phyloP scores from a whole-genome alignment of 2,329 filamentous ascomycete genomes.

The Beauveria scarabaeidicola region DNA sequence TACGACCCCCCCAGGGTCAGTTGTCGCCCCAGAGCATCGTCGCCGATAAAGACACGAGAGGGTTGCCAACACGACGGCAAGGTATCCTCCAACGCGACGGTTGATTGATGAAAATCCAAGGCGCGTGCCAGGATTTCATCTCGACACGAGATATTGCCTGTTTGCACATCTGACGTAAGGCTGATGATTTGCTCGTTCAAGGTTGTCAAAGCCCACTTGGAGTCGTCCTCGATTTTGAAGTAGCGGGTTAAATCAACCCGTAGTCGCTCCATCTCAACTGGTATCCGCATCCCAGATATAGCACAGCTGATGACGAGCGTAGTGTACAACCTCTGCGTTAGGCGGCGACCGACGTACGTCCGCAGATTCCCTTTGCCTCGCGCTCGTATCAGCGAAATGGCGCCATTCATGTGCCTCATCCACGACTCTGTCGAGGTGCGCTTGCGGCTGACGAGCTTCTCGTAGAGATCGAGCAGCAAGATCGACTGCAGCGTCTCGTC shows the following conservation, averaged over 20 bases:
- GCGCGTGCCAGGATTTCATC: not conserved
- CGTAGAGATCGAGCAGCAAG: constrained; percentile 20
- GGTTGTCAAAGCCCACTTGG: constrained; percentile 16
- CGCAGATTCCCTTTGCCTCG: constrained; percentile 11
- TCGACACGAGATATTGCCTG: constrained; percentile 7
- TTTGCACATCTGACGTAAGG: constrained; percentile 13
- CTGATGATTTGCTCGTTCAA: constrained; percentile 14
- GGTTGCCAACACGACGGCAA: constrained; percentile 13
- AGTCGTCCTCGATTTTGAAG: constrained; percentile 10
- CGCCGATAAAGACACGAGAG: not conserved
- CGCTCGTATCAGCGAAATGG: constrained; percentile 14
- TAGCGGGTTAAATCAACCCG: constrained; percentile 5
- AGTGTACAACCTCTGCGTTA: constrained; percentile 12
- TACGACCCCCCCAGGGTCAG: constrained; percentile 14
- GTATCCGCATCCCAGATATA: constrained; percentile 12
- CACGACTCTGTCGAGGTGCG: constrained; percentile 9
- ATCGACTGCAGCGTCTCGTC: constrained; percentile 18
- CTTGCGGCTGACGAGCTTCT: constrained; percentile 18
- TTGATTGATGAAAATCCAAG: not conserved
- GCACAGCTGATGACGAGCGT: constrained; percentile 12
- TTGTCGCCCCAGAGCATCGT: not conserved
- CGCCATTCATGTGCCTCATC: constrained; percentile 18
- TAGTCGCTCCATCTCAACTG: constrained; percentile 7
- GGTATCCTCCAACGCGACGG: constrained; percentile 5
- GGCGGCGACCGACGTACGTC: constrained; percentile 13